Percentiles rank a stretch among this genome's conserved stretches.
phyloP scores from a whole-genome alignment of 225 moss, liverwort and hornwort species.

The Pseudoscleropodium purum region DNA sequence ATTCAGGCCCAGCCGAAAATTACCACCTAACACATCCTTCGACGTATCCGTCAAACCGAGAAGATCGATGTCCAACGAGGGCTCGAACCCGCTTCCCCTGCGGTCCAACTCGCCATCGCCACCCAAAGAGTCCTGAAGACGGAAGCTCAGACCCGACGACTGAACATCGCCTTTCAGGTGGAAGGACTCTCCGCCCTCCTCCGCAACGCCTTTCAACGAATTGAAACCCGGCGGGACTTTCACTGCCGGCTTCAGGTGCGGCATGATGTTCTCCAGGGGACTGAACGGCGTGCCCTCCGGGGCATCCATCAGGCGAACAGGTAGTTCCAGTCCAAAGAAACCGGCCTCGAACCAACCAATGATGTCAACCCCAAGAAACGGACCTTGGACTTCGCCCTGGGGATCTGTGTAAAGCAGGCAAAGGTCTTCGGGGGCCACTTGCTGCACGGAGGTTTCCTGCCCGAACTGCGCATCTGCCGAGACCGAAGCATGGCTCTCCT shows the following conservation, averaged over 20 bases:
- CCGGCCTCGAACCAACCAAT: slow-evolving; percentile 99
- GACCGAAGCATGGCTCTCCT: slow-evolving; percentile 7
- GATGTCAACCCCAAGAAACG: slow-evolving; percentile 78
- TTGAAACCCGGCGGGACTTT: slow-evolving; percentile 93
- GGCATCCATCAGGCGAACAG: slow-evolving; percentile 75
- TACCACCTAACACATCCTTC: slow-evolving; percentile 15
- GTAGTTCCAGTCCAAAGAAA: slow-evolving; percentile 82
- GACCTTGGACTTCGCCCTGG: slow-evolving; percentile 94
- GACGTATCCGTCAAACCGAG: slow-evolving; percentile 20
- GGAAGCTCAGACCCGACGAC: slow-evolving; percentile 28
- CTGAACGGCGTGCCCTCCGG: slow-evolving; percentile 57
- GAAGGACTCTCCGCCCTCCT: slow-evolving; percentile 54
- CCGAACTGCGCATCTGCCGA: slow-evolving; percentile 18
- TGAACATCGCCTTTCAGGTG: slow-evolving; percentile 50
- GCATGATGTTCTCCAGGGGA: slow-evolving; percentile 81
- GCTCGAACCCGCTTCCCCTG: slow-evolving; percentile 14
- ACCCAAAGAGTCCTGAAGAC: slow-evolving; percentile 24
- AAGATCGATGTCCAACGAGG: slow-evolving; percentile 25
- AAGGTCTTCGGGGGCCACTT: slow-evolving; percentile 64
- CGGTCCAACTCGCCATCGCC: slow-evolving; percentile 1
- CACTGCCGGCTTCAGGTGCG: slow-evolving; percentile 91
- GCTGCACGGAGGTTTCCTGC: slow-evolving; percentile 17
- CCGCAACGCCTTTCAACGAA: slow-evolving; percentile 51
- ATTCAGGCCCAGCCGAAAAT: slow-evolving; percentile 12
- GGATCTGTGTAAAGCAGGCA: slow-evolving; percentile 81